Evolutionary conservation across 2,329 filamentous ascomycete species (phyloP).

Genomic region (Akanthomyces muscarius): DNA sequence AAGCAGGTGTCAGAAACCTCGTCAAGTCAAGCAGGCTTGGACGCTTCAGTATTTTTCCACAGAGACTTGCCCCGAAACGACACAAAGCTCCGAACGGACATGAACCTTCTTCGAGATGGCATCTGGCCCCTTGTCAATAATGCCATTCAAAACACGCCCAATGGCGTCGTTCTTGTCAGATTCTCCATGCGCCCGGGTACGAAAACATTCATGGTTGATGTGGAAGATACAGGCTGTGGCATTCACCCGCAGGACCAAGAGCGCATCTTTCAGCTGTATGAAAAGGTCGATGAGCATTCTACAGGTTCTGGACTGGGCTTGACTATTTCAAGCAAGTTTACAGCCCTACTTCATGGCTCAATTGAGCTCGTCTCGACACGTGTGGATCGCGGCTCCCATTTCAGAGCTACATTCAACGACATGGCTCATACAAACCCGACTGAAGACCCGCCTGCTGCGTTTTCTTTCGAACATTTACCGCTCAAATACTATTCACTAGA

Average conservation of each 20-base stretch:
- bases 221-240: slow-evolving; percentile 40
- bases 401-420: slow-evolving; percentile 25
- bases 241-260: slow-evolving; percentile 32
- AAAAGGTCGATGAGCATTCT: slow-evolving; percentile 36
- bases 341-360: slow-evolving; percentile 35
- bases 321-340: slow-evolving; percentile 39
- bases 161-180: slow-evolving; percentile 23
- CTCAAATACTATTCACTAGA: background rate
- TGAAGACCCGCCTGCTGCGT: background rate
- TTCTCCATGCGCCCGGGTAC: slow-evolving; percentile 29
- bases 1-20: background rate
- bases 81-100: background rate
- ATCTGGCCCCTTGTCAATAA: background rate
- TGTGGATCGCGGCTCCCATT: slow-evolving; percentile 36
- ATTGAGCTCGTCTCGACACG: slow-evolving; percentile 35
- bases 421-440: background rate
- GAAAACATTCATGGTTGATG: slow-evolving; percentile 33
- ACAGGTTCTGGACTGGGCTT: slow-evolving; percentile 40
- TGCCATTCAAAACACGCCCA: background rate
- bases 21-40: background rate
- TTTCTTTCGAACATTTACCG: background rate
- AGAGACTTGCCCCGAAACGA: background rate
- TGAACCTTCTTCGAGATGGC: background rate
- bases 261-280: slow-evolving; percentile 41
- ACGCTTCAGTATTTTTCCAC: background rate